Base-by-base conservation (phyloP, 1,284 basidiomycete species). In the Melampsora americana region DNA sequence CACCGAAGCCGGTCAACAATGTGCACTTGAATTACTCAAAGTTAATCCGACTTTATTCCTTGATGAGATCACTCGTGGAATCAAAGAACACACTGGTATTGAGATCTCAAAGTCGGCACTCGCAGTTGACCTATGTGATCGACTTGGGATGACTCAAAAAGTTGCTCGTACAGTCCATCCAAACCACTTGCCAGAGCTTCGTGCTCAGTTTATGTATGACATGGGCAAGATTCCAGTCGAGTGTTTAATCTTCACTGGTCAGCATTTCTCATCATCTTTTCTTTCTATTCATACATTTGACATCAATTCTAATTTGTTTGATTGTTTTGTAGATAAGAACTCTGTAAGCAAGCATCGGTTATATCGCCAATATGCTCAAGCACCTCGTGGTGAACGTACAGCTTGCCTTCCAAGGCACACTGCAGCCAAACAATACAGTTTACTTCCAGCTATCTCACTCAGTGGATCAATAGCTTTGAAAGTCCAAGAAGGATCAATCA, bases 141-240 rank as follows among this genome's bases (percentile, higher is more conserved):
- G 42, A 32, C 42, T 66, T 12, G n/a, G 39, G 3, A 16, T 39
- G 1, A 66, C 65, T 30, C 39, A 1, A 12, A 66, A 66, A 30
- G 65, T 66, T 48, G 3, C 65, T 11, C 42, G 65, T 7, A 32
- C 32, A 6, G 65, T 66, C 11, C 39, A 66, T 26, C 65, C 42
- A 6, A 16, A 7, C 1, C 65, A 66, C 16, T 66, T 9, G 35
- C 35, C 35, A 4, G 35, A 35, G 35, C 35, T 35, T 35, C 35
- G 35, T 9, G 35, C 35, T 35, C 35, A 35, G 9, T 35, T 35
- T 9, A 4, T 35, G 35, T 35, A 35, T 35, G 35, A 35, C 9
- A 35, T 35, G 35, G 9, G 35, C 9, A 35, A 9, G 9, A 35
- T 35, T 35, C 35, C 35, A 35, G 35, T 9, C 3, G 35, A 35